Percentiles rank a stretch among this genome's conserved stretches.
These are phyloP conservation scores for Kernera saxatilis DNA, from an alignment of 345 rosid genomes.

Conservation along the genomic window DNA sequence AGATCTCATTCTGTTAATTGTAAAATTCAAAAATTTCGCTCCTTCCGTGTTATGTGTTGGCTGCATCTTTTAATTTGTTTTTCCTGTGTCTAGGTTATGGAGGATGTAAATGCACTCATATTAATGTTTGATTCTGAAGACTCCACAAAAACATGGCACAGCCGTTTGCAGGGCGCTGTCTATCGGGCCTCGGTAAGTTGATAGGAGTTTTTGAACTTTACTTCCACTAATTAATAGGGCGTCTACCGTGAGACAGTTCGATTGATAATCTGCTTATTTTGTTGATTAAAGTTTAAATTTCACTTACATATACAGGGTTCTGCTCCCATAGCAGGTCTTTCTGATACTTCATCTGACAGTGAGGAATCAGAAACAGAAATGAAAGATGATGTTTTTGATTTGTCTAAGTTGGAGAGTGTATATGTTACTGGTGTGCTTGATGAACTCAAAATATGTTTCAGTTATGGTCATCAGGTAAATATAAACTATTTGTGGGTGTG, in stretches of 20 bases:
- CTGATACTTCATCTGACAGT: constrained; percentile 82
- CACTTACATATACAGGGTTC: constrained; percentile 48
- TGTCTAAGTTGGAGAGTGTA: constrained; percentile 50
- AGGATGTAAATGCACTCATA: constrained; percentile 75
- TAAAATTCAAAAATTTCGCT: constrained; percentile 1
- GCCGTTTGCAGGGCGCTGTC: constrained; percentile 80
- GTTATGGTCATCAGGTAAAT: constrained; percentile 62
- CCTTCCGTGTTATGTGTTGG: too few species aligned
- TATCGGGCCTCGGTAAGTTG: constrained; percentile 77
- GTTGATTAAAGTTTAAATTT: constrained; percentile 1
- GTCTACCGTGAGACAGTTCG: constrained; percentile 1
- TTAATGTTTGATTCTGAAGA: constrained; percentile 68
- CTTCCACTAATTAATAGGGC: not conserved
- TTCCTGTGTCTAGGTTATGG: constrained; percentile 53
- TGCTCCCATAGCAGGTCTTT: constrained; percentile 72
- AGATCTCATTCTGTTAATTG: not conserved
- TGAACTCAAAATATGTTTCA: constrained; percentile 77
- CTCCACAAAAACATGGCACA: constrained; percentile 70
- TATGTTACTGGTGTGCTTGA: constrained; percentile 86
- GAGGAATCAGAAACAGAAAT: constrained; percentile 65
- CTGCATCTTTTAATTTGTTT: not conserved
- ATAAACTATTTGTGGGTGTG: constrained; percentile 8
- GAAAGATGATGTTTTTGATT: constrained; percentile 37
- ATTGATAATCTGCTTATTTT: not conserved
- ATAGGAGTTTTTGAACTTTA: not conserved